These are phyloP conservation scores for Candida hungchunana DNA, from an alignment of 805 yeast species.

Conservation along the genomic window DNA sequence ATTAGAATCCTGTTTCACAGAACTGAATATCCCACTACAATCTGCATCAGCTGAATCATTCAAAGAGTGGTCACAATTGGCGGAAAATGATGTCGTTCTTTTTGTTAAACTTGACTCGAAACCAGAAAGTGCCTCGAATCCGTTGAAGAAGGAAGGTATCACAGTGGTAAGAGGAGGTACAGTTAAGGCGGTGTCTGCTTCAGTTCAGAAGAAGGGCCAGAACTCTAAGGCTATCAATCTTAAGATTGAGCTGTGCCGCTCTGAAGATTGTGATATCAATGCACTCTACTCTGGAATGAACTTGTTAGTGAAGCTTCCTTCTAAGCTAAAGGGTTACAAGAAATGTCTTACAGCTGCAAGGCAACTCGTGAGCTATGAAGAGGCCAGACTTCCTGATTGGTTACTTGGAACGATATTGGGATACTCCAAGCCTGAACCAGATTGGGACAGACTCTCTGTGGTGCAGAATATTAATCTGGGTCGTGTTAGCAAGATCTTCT, in stretches of 20 bases:
- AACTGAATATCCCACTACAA: background rate
- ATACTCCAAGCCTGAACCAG: slow-evolving; percentile 13
- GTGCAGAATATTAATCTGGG: background rate
- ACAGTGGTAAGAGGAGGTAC: background rate
- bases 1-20: background rate
- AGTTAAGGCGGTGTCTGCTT: background rate
- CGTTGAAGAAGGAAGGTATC: slow-evolving; percentile 11
- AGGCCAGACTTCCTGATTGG: slow-evolving; percentile 33
- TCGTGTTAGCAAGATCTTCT: background rate
- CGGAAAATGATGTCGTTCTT: slow-evolving; percentile 15
- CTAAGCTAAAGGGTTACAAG: background rate
- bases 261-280: background rate
- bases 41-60: background rate
- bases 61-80: slow-evolving; percentile 15
- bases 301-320: slow-evolving; percentile 25
- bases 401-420: slow-evolving; percentile 30
- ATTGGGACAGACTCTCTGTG: slow-evolving; percentile 1
- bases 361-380: slow-evolving; percentile 6
- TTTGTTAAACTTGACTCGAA: slow-evolving; percentile 8
- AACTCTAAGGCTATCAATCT: slow-evolving; percentile 1
- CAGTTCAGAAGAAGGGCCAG: background rate
- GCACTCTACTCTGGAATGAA: slow-evolving; percentile 17
- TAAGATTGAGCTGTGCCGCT: background rate
- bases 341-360: slow-evolving; percentile 2
- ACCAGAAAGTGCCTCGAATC: slow-evolving; percentile 6